Evolutionary conservation across 2,329 filamentous ascomycete species (phyloP).

Genomic region (Pseudogymnoascus sp.): DNA sequence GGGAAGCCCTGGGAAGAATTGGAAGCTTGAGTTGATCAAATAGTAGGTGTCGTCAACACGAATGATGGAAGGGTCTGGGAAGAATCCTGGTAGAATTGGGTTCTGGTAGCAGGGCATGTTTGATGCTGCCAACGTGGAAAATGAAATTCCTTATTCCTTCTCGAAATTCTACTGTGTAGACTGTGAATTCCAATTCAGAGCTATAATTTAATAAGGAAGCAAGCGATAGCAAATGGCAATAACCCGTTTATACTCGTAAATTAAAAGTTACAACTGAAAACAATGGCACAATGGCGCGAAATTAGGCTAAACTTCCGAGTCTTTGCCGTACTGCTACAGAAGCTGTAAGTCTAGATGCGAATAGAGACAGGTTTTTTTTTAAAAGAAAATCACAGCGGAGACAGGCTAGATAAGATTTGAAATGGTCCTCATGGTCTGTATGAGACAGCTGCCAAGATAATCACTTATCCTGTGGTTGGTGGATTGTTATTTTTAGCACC

Average conservation of each 20-base stretch:
- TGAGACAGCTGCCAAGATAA: not conserved
- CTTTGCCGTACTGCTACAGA: not conserved
- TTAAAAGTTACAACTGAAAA: not conserved
- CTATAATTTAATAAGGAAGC: not conserved
- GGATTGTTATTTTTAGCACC: not conserved
- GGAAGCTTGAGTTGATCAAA: conserved; percentile 49
- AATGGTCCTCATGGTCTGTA: not conserved
- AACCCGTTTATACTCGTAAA: not conserved
- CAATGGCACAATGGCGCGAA: not conserved
- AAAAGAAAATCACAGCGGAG: not conserved
- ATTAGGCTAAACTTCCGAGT: not conserved
- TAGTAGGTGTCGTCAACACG: conserved; percentile 27
- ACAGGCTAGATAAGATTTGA: not conserved
- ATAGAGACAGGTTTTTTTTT: not conserved
- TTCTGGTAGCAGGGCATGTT: conserved; percentile 14
- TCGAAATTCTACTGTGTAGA: not conserved
- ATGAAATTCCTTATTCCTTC: not conserved
- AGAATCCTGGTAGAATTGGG: conserved; percentile 29
- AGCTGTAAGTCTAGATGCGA: not conserved
- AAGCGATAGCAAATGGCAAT: not conserved
- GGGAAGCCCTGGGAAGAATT: conserved; percentile 48
- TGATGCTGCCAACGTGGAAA: not conserved
- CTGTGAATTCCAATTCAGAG: not conserved
- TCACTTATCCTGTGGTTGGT: not conserved
- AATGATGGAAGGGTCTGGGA: conserved; percentile 27